Conservation (phyloP, 306 rosid genomes). For the Rosa persica region DNA sequence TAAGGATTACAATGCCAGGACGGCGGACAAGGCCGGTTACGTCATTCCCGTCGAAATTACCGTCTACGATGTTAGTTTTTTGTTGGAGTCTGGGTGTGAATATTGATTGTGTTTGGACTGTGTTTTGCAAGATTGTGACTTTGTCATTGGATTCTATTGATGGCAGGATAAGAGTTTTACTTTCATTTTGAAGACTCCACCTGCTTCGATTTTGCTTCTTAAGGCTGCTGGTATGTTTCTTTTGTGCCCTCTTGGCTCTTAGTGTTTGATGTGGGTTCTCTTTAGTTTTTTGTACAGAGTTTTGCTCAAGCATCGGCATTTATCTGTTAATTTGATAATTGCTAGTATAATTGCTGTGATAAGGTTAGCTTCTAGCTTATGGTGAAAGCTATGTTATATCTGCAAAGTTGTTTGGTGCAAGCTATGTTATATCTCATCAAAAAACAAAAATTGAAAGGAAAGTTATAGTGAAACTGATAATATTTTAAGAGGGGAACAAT, state of each 20-base stretch:
- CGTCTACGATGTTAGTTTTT: slow-evolving; percentile 71
- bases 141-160: slow-evolving; percentile 1
- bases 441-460: too few relatives aligned
- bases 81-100: background rate
- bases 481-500: too few relatives aligned
- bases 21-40: slow-evolving; percentile 93
- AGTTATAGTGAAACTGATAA: too few relatives aligned
- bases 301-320: background rate
- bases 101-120: background rate
- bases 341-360: background rate
- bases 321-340: background rate
- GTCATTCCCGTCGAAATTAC: slow-evolving; percentile 97
- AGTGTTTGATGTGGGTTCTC: slow-evolving; percentile 20
- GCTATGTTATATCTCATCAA: background rate
- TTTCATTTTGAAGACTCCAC: slow-evolving; percentile 90
- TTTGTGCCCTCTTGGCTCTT: slow-evolving; percentile 14
- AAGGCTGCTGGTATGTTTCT: slow-evolving; percentile 84
- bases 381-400: background rate
- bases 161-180: slow-evolving; percentile 91
- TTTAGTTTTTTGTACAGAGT: background rate
- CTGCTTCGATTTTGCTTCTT: slow-evolving; percentile 94
- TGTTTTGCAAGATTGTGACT: background rate
- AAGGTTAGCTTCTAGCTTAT: background rate
- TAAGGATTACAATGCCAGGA: slow-evolving; percentile 93
- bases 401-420: background rate